These are phyloP conservation scores for Acer negundo DNA, from an alignment of 345 rosid species.

Conservation along the genomic window DNA sequence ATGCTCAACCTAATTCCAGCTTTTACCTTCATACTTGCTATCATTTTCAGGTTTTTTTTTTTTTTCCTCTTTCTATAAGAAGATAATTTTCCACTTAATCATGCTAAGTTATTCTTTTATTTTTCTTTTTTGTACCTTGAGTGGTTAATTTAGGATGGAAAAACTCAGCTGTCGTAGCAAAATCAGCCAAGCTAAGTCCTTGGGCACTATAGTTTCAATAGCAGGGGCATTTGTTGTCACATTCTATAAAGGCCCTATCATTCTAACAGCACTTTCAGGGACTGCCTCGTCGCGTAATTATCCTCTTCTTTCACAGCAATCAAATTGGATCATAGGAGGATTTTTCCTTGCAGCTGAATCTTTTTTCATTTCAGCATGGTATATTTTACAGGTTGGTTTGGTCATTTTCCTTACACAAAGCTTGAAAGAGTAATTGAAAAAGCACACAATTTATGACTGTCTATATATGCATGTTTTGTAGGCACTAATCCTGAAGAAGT, in stretches of 20 bases:
- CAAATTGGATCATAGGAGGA: constrained; percentile 63
- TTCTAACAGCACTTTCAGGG: no score
- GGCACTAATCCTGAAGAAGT: constrained; percentile 32
- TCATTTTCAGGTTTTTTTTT: constrained; percentile 48
- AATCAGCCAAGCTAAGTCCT: constrained; percentile 56
- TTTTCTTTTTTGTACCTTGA: no score
- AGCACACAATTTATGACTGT: no score
- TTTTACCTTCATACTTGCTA: constrained; percentile 56
- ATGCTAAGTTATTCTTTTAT: no score
- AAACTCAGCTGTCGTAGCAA: constrained; percentile 44
- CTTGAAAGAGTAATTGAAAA: no score
- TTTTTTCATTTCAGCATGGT: constrained; percentile 39
- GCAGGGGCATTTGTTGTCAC: constrained; percentile 67
- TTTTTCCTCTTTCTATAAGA: background rate
- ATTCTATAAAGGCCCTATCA: constrained; percentile 53
- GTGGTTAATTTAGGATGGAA: constrained; percentile 54
- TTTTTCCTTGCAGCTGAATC: constrained; percentile 54
- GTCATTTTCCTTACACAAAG: background rate
- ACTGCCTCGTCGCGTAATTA: constrained; percentile 9
- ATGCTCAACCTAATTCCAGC: constrained; percentile 65
- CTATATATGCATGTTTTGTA: background rate
- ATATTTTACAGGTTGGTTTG: constrained; percentile 48
- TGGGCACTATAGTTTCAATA: constrained; percentile 58
- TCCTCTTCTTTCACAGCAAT: constrained; percentile 25
- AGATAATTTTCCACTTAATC: no score